Base-by-base conservation (phyloP, 2,329 filamentous ascomycete species). In the Colletotrichum sp. region DNA sequence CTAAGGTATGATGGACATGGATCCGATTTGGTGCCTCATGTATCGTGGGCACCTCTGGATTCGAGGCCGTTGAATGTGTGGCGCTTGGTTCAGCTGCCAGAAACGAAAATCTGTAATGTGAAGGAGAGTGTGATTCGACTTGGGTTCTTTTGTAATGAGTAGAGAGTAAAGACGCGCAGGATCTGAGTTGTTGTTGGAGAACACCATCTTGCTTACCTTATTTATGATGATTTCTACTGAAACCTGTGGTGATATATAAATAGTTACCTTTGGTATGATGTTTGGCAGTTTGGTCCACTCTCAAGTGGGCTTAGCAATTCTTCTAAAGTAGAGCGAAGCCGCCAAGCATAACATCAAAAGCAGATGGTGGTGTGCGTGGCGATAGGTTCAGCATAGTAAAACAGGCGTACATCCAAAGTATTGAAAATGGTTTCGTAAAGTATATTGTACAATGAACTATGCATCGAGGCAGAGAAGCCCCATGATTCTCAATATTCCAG, bases 281-380 rank as follows among this genome's bases (percentile, higher is more conserved):
- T 26, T 16, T 57, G 16, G 39, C 39, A 10, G 18, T 43, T 43
- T 39, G 36, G 36, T 5, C 14, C 34, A 9, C 36, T 43, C 36
- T 18, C 0, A 9, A 43, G 16, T 2, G 36, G 16, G 0, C 36
- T 36, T 18, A 0, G 8, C 0, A 18, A 0, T 3, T 5, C 36
- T 0, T 48, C 16, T 9, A 12, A 0, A n/a, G 18, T n/a, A 1
- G 18, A 43, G 18, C 39, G 16, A 12, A n/a, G 4, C 39, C 2
- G 39, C 18, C 5, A 43, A 43, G 3, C 16, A 43, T n/a, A 43
- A 10, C 7, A n/a, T 43, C 8, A 10, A 18, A 43, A 2, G 9
- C 0, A 10, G 0, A n/a, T 10, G 18, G 3, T 43, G 1, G 2
- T 3, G 39, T n/a, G 18, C 3, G 18, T 12, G 39, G 2, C 8